Base-by-base conservation (phyloP, 805 yeast species). In the Candida methanosorbosa region DNA sequence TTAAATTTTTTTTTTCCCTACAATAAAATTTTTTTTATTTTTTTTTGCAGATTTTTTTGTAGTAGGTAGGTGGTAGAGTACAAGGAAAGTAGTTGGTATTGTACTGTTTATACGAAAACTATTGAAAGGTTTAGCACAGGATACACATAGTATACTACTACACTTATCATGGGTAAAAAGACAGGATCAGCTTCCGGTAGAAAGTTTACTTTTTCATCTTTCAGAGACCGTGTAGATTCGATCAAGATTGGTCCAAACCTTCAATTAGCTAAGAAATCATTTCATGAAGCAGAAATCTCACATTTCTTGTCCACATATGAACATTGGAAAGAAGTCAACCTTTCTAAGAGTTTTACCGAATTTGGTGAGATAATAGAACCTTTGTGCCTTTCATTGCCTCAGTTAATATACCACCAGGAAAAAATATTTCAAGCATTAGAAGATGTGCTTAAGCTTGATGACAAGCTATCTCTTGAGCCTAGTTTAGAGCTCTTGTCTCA, bases 251-350 rank as follows among this genome's bases (percentile, higher is more conserved):
- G 56, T 85, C 97, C 48, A 38, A 44, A 70, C 18, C 63, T 70
- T 39, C 70, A 70, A 34, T 56, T 78, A 26, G 60, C 64, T 18
- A 73, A 68, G 41, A 67, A 82, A 47, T 79, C 76, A 1, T 79
- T 75, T 48, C 82, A 81, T 49, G 74, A 77, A 41, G 83, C 72
- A 25, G 90, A 81, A 40, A 57, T 77, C 2, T 86, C 95, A 2
- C 88, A 82, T 56, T 84, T 88, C 45, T 57, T 81, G 20, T 72
- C 92, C 11, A 77, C 95, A 0, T 64, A 82, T 40, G 80, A 81
- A 31, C 86, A 84, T 45, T 90, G 97, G 96, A 71, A 66, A 38
- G 97, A 92, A 50, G 75, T 84, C 38, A 90, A 88, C 53, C 59
- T 84, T 37, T 78, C 95, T 27, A 77, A 75, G 4, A 66, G 67